Evolutionary conservation across 164 flowering plant species (phyloP), one percentile per base, ranked within the genome.

Genomic region (Stephania yunnanensis): DNA sequence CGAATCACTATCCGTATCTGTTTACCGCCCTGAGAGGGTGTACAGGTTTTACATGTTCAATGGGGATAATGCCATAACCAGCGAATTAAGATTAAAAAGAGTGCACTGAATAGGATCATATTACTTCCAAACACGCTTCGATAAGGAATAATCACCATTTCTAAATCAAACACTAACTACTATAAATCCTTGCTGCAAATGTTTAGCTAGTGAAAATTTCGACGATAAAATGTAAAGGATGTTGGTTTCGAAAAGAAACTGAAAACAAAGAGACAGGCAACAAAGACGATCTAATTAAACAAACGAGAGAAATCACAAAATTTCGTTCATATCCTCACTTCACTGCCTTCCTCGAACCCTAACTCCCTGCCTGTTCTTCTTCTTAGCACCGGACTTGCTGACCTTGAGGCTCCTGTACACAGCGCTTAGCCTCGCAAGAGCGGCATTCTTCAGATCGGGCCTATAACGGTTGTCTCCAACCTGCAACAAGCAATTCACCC

Each of bases 371-470:
- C 97, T 88, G 83, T 83, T 90, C 89, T 82, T 90, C 90, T 92
- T 92, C 91, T 95, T 92, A 46, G 81, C 89, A 66, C 97, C 96
- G 73, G 97, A 93, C 72, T 95, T 95, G 69, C 91, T 78, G 75
- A 93, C 93, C 83, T 82, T 92, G 55, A 95, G 91, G 81, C 94
- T 92, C 83, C 85, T 86, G 87, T 88, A 82, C 17, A 93, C 94
- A 61, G 80, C 89, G 71, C 93, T 88, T 83, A 93, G 78, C 86
- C 96, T 87, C 30, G 99, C 93, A 75, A 95, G 97, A 7, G 96
- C 92, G 7, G 97, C 92, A 12, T 87, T 80, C 88, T 91, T 95
- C 78, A 93, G 71, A 74, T 95, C 97, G 7, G 92, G 92, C 79
- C 96, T 87, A 87, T 93, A 93, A 84, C 86, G 77, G 83, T 95